A percentile compares a stretch with the other conserved stretches of the same genome.
phyloP scores from a whole-genome alignment of 148 eudicot species.

The Heliosperma pusillum region DNA sequence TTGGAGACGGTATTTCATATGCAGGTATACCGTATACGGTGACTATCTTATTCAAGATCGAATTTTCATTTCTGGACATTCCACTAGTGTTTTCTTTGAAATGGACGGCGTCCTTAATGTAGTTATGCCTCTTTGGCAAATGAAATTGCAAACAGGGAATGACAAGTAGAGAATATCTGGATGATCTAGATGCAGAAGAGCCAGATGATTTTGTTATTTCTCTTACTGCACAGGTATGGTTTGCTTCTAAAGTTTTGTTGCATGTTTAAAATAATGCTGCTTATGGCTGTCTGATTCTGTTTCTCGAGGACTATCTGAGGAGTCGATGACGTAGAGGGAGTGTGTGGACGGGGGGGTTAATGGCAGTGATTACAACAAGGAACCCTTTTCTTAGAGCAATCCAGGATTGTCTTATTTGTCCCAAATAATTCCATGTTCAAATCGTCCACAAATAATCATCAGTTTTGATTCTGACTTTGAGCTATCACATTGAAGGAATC shows the following conservation, averaged over 20 bases:
- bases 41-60: slow-evolving; percentile 3
- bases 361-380: not conserved
- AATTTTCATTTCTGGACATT: not conserved
- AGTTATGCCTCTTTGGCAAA: slow-evolving; percentile 20
- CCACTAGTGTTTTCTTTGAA: slow-evolving; percentile 5
- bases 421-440: not conserved
- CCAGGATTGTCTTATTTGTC: not conserved
- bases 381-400: not conserved
- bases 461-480: not conserved
- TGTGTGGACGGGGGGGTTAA: not conserved
- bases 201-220: slow-evolving; percentile 96
- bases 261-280: not conserved
- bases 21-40: slow-evolving; percentile 84
- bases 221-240: slow-evolving; percentile 77
- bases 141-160: slow-evolving; percentile 60
- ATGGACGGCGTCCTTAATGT: slow-evolving; percentile 1
- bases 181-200: slow-evolving; percentile 99
- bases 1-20: slow-evolving; percentile 88
- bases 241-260: not conserved
- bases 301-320: slow-evolving; percentile 1
- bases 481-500: not conserved
- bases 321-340: not conserved
- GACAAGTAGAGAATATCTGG: slow-evolving; percentile 78
- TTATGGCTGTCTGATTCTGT: not conserved
- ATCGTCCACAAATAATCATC: not conserved